Evolutionary conservation across 441 rosid genomes (phyloP).

Genomic region (Jatropha multifida): DNA sequence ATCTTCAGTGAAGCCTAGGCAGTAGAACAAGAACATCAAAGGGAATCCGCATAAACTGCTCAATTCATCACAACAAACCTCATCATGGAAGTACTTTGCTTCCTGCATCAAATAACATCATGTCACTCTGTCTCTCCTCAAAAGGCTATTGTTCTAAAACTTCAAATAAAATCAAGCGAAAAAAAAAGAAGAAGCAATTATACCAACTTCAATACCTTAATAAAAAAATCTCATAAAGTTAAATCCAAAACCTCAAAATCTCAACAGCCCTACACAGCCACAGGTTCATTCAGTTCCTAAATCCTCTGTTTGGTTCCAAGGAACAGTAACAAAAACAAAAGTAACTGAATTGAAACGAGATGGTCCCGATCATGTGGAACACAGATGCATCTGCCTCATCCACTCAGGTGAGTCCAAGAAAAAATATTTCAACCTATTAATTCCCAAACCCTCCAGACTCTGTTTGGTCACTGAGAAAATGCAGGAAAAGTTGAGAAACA

Average conservation of each 20-base stretch:
- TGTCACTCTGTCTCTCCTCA: neutral
- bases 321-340: neutral
- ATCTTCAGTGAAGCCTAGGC: slow-evolving; percentile 26
- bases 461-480: slow-evolving; percentile 27
- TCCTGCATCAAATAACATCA: slow-evolving; percentile 26
- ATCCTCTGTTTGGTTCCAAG: neutral
- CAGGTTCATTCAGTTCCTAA: slow-evolving; percentile 12
- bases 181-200: neutral
- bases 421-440: slow-evolving; percentile 11
- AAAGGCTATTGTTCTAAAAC: neutral
- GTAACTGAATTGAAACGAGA: neutral
- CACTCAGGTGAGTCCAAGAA: slow-evolving; percentile 1
- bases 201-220: slow-evolving; percentile 20
- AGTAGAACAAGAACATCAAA: slow-evolving; percentile 21
- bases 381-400: neutral
- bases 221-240: slow-evolving; percentile 7
- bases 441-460: slow-evolving; percentile 15
- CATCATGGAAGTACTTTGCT: slow-evolving; percentile 6
- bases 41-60: slow-evolving; percentile 13
- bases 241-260: slow-evolving; percentile 7
- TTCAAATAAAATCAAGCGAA: neutral
- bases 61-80: slow-evolving; percentile 15
- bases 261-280: slow-evolving; percentile 3
- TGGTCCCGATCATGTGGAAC: neutral
- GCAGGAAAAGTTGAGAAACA: slow-evolving; percentile 1